Percentiles rank a stretch among this genome's conserved stretches.
Conservation (phyloP, 768 basidiomycete species). For the Tulasnella sp. region DNA sequence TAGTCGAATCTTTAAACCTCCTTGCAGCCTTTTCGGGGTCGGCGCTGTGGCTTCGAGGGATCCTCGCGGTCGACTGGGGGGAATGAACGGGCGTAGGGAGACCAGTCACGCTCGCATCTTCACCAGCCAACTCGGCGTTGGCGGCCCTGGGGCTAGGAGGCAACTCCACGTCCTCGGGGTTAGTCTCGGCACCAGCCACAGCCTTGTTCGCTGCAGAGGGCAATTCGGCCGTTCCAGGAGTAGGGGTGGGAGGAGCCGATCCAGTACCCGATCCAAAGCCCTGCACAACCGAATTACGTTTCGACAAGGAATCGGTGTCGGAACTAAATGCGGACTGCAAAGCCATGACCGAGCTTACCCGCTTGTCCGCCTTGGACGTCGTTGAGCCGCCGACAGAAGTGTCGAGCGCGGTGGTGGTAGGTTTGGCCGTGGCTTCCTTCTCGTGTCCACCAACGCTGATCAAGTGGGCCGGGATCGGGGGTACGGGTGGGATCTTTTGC, state of each 20-base stretch:
- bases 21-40: background rate
- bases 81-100: slow-evolving; percentile 42
- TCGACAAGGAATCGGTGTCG: slow-evolving; percentile 11
- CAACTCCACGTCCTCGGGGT: slow-evolving; percentile 19
- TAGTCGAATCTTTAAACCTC: slow-evolving; percentile 5
- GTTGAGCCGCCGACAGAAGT: background rate
- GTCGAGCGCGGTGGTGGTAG: background rate
- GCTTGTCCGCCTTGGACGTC: slow-evolving; percentile 11
- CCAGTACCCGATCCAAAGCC: background rate
- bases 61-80: slow-evolving; percentile 33
- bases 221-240: slow-evolving; percentile 13
- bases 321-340: slow-evolving; percentile 21
- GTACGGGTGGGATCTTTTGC: background rate
- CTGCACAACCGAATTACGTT: background rate
- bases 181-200: slow-evolving; percentile 4
- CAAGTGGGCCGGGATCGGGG: background rate
- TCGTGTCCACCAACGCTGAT: background rate
- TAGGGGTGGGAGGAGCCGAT: slow-evolving; percentile 26
- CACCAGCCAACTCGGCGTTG: background rate
- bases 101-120: slow-evolving; percentile 18
- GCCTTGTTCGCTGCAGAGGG: slow-evolving; percentile 12
- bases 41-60: background rate
- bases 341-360: slow-evolving; percentile 20
- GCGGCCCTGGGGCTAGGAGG: background rate
- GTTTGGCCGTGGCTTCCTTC: background rate